Base-by-base conservation (phyloP, 768 basidiomycete species). In the Dendrothele bispora region DNA sequence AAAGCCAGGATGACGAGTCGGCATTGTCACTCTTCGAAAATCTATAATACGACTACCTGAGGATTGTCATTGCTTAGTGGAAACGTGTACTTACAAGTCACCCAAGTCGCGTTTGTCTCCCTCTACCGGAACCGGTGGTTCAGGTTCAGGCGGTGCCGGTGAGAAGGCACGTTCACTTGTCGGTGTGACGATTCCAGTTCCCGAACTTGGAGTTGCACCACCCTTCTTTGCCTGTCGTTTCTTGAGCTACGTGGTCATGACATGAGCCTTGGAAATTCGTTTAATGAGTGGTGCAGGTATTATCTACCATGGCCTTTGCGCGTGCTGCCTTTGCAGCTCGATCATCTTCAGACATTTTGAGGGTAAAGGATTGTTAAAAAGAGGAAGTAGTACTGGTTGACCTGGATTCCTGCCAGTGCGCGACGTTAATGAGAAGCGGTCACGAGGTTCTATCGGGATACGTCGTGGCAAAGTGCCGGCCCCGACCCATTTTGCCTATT, bases 251-350 rank as follows among this genome's bases (percentile, higher is more conserved):
- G 55, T 43, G 51, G 37, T 21, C 41, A 27, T 11, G 18, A 20
- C 4, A 36, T 21, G n/a, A n/a, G n/a, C n/a, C n/a, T n/a, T n/a
- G n/a, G n/a, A n/a, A 15, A 25, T 37, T 26, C 25, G 25, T 22
- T 28, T 27, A 58, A 39, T 38, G 29, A 34, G 35, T 48, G 21
- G 30, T 36, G 41, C 20, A 43, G 24, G 14, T 32, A 41, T 47
- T 42, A 65, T 77, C 49, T 62, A 91, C 91, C 80, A 93, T 60
- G 40, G 87, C 89, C 65, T 87, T 89, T 46, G 87, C 91, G 52
- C 91, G 80, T 3, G 91, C 91, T 46, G 90, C 80, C 67, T 87
- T 91, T 14, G 80, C 82, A 44, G 88, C 87, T 51, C 90, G 80
- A 52, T 92, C 91, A 50, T 84, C 82, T 57, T 89, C 89, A 21